Evolutionary conservation across 495 filamentous ascomycete species (phyloP).

Genomic region (Gamarada debralockiae): DNA sequence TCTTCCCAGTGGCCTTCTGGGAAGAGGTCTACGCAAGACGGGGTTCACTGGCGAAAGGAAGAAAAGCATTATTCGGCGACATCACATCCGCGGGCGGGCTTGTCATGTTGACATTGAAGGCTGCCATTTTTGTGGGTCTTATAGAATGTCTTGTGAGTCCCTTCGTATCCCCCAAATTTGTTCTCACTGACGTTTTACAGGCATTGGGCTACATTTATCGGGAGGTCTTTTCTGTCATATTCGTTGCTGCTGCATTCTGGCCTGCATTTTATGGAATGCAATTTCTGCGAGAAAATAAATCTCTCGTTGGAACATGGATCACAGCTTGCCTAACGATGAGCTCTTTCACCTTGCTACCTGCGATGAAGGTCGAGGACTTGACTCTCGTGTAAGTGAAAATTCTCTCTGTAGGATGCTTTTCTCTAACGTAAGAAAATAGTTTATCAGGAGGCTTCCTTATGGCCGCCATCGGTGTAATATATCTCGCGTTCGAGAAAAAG

Average conservation of each 20-base stretch:
- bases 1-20: conserved; percentile 95
- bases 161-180: no score
- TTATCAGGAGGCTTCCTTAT: conserved; percentile 74
- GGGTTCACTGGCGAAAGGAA: conserved; percentile 62
- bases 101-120: conserved; percentile 55
- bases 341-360: conserved; percentile 84
- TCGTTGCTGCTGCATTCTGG: conserved; percentile 72
- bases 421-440: conserved; percentile 36
- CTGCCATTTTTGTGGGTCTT: conserved; percentile 62
- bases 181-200: conserved; percentile 23
- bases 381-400: conserved; percentile 63
- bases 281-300: conserved; percentile 62
- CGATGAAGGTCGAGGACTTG: conserved; percentile 76
- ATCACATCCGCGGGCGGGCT: conserved; percentile 53
- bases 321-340: conserved; percentile 80
- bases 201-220: conserved; percentile 82
- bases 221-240: conserved; percentile 81
- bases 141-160: conserved; percentile 83
- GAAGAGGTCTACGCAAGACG: conserved; percentile 87
- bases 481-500: conserved; percentile 76
- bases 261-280: conserved; percentile 67
- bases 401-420: background rate
- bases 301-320: conserved; percentile 69
- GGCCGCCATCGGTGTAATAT: conserved; percentile 72
- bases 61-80: conserved; percentile 63